Conservation (phyloP, 345 rosid species). For the Cochlearia excelsa region DNA sequence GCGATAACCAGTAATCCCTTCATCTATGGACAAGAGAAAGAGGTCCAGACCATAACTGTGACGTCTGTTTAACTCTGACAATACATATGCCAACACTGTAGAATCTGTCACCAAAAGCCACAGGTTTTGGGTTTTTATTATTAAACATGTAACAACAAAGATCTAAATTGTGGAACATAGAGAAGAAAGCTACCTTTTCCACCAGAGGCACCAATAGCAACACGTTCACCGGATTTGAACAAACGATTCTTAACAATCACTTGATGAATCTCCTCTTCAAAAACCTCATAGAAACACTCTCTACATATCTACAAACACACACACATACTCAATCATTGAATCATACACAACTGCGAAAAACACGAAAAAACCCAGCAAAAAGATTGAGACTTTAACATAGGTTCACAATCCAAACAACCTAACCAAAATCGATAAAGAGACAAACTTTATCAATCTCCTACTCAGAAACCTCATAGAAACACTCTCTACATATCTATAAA, state of each 20-base stretch:
- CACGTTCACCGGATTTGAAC: conserved; percentile 74
- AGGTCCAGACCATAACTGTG: conserved; percentile 72
- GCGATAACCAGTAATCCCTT: conserved; percentile 89
- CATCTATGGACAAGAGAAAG: conserved; percentile 85
- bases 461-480: conserved; percentile 78
- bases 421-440: not conserved
- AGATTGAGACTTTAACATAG: not conserved
- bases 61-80: conserved; percentile 71
- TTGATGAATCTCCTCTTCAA: conserved; percentile 82
- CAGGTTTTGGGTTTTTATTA: not conserved
- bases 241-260: conserved; percentile 61
- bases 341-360: not conserved
- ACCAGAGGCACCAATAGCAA: conserved; percentile 90
- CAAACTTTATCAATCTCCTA: conserved; percentile 72
- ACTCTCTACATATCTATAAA: conserved; percentile 78
- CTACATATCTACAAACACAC: conserved; percentile 62
- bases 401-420: not conserved
- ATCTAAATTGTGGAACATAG: too few relatives aligned
- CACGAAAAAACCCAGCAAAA: not conserved
- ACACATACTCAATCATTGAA: not conserved
- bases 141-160: not conserved
- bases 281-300: conserved; percentile 77
- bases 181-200: conserved; percentile 63
- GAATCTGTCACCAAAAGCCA: conserved; percentile 51
- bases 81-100: conserved; percentile 76